Conservation (phyloP, 2,329 filamentous ascomycete genomes). For the Celoporthe dispersa region DNA sequence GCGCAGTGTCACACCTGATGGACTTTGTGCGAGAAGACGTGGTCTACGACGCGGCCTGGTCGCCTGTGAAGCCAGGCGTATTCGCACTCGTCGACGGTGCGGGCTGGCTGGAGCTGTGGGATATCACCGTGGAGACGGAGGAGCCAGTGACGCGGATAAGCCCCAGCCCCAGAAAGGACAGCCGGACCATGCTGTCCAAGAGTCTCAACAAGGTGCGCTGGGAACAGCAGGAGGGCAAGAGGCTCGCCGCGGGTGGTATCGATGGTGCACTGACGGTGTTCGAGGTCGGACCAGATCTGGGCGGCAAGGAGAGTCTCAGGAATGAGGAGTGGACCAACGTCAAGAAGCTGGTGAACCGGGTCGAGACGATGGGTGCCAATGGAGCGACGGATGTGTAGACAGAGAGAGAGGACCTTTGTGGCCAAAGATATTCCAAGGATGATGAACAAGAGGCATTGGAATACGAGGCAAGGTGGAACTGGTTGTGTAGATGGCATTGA, state of each 20-base stretch:
- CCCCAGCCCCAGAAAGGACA: constrained; percentile 68
- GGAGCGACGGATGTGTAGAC: constrained; percentile 48
- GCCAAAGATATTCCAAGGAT: constrained; percentile 11
- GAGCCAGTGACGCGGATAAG: constrained; percentile 83
- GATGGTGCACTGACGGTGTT: constrained; percentile 91
- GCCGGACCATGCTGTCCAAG: constrained; percentile 73
- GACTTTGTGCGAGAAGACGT: constrained; percentile 95
- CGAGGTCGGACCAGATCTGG: constrained; percentile 81
- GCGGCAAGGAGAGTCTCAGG: constrained; percentile 81
- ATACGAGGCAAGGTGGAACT: constrained; percentile 10
- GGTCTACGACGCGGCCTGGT: constrained; percentile 96
- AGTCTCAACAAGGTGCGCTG: constrained; percentile 94
- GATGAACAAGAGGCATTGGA: constrained; percentile 19
- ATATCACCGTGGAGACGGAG: constrained; percentile 89
- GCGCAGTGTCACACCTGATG: constrained; percentile 72
- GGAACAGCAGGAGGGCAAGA: constrained; percentile 87
- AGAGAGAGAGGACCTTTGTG: neutral
- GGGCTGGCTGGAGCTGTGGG: constrained; percentile 92
- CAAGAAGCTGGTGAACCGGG: constrained; percentile 81
- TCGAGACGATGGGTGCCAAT: constrained; percentile 66
- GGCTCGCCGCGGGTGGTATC: constrained; percentile 87
- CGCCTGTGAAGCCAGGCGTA: constrained; percentile 88
- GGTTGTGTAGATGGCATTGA: constrained; percentile 23
- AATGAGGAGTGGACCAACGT: constrained; percentile 92
- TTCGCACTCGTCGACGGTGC: constrained; percentile 95